These are phyloP conservation scores for Kokia cookei DNA, from an alignment of 441 rosid genomes.

Conservation along the genomic window DNA sequence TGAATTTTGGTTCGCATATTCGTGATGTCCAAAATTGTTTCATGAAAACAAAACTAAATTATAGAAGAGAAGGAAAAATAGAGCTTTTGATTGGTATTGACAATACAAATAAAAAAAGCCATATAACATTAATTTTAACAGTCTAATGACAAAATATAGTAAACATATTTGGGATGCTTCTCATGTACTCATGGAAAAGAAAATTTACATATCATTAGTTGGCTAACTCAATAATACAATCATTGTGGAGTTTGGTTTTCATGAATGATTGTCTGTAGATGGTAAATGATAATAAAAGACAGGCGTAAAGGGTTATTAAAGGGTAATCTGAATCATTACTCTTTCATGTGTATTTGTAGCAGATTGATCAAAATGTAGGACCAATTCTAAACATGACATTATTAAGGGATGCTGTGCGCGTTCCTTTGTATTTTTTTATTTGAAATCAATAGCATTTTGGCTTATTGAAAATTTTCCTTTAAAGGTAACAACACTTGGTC, in stretches of 20 bases:
- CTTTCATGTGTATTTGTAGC: neutral
- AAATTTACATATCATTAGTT: neutral
- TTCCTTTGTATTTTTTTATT: no score
- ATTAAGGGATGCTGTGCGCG: no score
- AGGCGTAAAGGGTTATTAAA: neutral
- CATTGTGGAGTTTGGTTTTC: neutral
- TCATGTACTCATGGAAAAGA: neutral
- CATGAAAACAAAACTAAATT: no score
- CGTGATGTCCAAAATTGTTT: no score
- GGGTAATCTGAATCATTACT: no score
- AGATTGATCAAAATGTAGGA: neutral
- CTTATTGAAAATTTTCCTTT: neutral
- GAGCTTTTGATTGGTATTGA: rapidly evolving
- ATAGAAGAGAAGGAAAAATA: no score
- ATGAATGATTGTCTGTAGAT: neutral
- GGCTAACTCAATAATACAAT: neutral
- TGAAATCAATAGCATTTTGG: no score
- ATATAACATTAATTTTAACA: no score
- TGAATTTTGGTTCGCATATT: no score
- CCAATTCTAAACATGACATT: neutral
- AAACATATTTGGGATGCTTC: neutral
- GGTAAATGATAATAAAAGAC: no score
- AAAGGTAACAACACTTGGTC: neutral
- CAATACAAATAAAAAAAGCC: rapidly evolving
- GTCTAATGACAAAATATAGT: neutral